Evolutionary conservation across 2,329 filamentous ascomycete genomes (phyloP).

Genomic region (Colletotrichum noveboracense): DNA sequence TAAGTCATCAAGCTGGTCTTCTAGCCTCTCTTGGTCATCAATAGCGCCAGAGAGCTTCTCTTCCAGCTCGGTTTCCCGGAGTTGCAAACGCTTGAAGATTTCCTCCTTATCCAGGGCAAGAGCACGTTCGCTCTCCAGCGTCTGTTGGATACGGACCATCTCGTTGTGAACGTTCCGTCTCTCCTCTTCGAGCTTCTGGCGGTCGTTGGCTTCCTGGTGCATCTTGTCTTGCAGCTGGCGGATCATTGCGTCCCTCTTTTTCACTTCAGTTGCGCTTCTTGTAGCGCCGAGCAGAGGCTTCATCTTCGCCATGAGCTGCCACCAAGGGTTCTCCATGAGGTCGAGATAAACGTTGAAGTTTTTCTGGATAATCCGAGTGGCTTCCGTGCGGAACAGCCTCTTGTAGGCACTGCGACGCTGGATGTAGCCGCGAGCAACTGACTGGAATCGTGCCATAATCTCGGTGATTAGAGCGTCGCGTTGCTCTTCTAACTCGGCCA

Average conservation of each 20-base stretch:
- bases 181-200: constrained; percentile 87
- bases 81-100: constrained; percentile 95
- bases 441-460: constrained; percentile 94
- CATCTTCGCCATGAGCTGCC: constrained; percentile 94
- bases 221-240: constrained; percentile 85
- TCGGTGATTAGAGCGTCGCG: constrained; percentile 91
- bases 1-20: constrained; percentile 90
- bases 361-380: constrained; percentile 90
- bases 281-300: constrained; percentile 93
- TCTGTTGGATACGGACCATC: constrained; percentile 89
- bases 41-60: constrained; percentile 93
- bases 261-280: constrained; percentile 89
- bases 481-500: constrained; percentile 96
- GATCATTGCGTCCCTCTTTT: constrained; percentile 94
- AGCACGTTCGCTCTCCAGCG: constrained; percentile 93
- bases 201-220: constrained; percentile 74
- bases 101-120: constrained; percentile 97
- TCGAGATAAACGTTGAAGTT: constrained; percentile 94
- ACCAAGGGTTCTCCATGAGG: constrained; percentile 94
- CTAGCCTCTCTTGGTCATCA: constrained; percentile 91
- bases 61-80: constrained; percentile 87
- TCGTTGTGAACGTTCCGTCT: constrained; percentile 85
- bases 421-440: constrained; percentile 86
- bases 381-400: constrained; percentile 90
- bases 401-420: constrained; percentile 91